Base-by-base conservation (phyloP, 768 basidiomycete species). In the Obba rivulosa region DNA sequence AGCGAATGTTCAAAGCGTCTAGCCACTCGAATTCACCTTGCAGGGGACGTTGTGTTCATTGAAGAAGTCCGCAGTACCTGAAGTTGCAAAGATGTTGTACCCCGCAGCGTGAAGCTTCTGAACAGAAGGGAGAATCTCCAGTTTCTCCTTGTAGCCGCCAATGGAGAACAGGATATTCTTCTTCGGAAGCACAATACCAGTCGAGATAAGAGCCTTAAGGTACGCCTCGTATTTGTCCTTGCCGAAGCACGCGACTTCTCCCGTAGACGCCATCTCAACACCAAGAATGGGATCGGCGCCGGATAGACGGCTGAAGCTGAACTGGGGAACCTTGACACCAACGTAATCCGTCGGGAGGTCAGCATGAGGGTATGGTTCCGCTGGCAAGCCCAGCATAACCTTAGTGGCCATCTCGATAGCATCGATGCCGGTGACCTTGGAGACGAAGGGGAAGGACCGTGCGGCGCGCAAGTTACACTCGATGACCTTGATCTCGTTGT, bases 401-500 rank as follows among this genome's bases (percentile, higher is more conserved):
- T 96, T 97, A 36, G 95, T 99, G 31, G 95, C 96, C 81, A 98
- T 84, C 73, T 98, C 95, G 57, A 99, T 97, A 3, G 95, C 95
- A 63, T 99, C 94, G 57, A 97, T 78, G 28, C 93, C 93, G 8
- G 96, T 97, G 51, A 96, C 92, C 68, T 99, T 99, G 8, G 93
- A 96, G 21, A 99, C 95, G 74, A 99, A 99, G 36, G 95, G 95
- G 81, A 95, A 97, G 0, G 95, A 97, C 52, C 95, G 82, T 20
- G 95, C 95, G 0, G 96, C 96, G 48, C 95, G 91, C 28, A 99
- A 74, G 70, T 99, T 99, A 70, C 95, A 98, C 67, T 99, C 95
- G 66, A 99, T 99, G 59, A 99, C 95, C 77, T 99, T 99, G 77
- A 99, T 98, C 69, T 97, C 95, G 72, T 97, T 98, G 72, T 99